A percentile compares a stretch with the other conserved stretches of the same genome.
Evolutionary conservation across 2,329 filamentous ascomycete species (phyloP).

Genomic region (Monilinia fructicola): DNA sequence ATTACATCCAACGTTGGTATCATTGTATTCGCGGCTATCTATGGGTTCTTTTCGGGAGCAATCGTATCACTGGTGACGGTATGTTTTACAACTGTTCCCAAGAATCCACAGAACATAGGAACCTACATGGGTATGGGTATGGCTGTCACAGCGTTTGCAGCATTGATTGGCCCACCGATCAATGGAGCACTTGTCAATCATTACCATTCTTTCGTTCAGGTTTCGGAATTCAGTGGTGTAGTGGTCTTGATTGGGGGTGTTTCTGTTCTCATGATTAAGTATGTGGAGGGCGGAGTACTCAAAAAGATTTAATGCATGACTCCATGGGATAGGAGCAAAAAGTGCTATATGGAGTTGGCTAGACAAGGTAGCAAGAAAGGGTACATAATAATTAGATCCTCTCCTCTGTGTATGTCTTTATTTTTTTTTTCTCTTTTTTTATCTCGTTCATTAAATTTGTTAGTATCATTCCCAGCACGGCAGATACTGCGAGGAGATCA

Average conservation of each 20-base stretch:
- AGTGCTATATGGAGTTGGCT: background rate
- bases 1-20: conserved; percentile 16
- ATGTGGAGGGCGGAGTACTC: conserved; percentile 15
- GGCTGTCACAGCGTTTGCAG: conserved; percentile 61
- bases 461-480: background rate
- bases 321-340: background rate
- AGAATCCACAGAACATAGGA: conserved; percentile 66
- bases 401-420: too few species aligned
- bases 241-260: conserved; percentile 32
- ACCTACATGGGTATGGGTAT: conserved; percentile 67
- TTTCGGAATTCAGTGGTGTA: conserved; percentile 34
- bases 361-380: background rate
- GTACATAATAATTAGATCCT: background rate
- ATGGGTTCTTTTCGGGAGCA: conserved; percentile 34
- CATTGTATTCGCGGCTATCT: conserved; percentile 23
- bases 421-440: too few species aligned
- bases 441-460: background rate
- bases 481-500: background rate
- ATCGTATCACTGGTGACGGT: conserved; percentile 38
- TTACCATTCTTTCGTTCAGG: conserved; percentile 46
- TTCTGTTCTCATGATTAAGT: conserved; percentile 20
- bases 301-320: conserved; percentile 1
- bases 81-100: conserved; percentile 44
- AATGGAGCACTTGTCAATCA: conserved; percentile 59
- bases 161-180: conserved; percentile 66